Base-by-base conservation (phyloP, 169 alveolate species). In the Babesia bigemina region DNA sequence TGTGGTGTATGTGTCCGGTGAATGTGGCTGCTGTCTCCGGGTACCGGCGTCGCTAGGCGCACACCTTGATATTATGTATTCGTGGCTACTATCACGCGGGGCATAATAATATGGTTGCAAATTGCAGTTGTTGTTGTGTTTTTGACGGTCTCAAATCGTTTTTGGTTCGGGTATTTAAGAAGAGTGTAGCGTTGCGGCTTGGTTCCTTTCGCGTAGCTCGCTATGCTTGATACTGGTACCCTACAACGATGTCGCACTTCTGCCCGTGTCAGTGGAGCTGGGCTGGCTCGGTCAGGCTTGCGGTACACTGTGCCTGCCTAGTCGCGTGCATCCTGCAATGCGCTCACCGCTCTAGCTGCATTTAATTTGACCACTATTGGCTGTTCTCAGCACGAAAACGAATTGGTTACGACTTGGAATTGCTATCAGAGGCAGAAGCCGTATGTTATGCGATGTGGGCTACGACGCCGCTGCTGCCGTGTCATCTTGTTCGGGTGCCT, bases 141-240 rank as follows among this genome's bases (percentile, higher is more conserved):
- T 24, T 2, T n/a, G 21, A n/a, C 59, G 28, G 14, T 10, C 33
- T 52, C 8, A 14, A 2, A 14, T 17, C 19, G 16, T 3, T 57
- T 3, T 33, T 4, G 39, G 39, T 33, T 33, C 39, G 39, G 74
- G 61, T 47, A 65, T 65, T 65, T 65, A 65, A 47, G 74, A 65
- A 45, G 74, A 48, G 74, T 29, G 36, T 21, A 62, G 70, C 57
- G 53, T 21, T 12, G 33, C 70, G 56, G n/a, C 24, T 11, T 21
- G 50, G 4, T 11, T 11, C 50, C 4, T 19, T 10, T 19, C 58
- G 58, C 70, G 53, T 22, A 67, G 26, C 66, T 17, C 66, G 76
- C 55, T 67, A 21, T n/a, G 53, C 53, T 55, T 67, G 76, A 29
- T 67, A 52, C 76, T 33, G 17, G 61, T 67, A 67, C 76, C 66